Percentiles rank a stretch among this genome's conserved stretches.
These are phyloP conservation scores for Saccharomyces eubayanus DNA, from an alignment of 805 yeast genomes.

Conservation along the genomic window DNA sequence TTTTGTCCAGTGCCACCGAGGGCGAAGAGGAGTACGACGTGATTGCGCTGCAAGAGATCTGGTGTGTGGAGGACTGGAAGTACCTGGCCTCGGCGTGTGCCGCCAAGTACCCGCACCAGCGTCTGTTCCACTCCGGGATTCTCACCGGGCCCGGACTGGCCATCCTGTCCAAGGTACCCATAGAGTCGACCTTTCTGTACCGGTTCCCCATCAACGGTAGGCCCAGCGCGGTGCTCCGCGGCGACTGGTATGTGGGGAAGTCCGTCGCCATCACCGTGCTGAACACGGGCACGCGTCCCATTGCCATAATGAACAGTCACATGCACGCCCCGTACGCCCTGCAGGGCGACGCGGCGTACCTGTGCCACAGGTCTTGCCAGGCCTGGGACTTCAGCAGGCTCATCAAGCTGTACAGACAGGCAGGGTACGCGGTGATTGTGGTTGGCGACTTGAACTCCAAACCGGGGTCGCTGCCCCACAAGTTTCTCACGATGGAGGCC, in stretches of 20 bases:
- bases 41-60: constrained; percentile 88
- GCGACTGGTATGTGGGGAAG: constrained; percentile 97
- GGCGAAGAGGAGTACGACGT: constrained; percentile 52
- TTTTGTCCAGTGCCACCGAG: not conserved
- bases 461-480: constrained; percentile 79
- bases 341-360: constrained; percentile 80
- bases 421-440: constrained; percentile 78
- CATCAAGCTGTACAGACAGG: constrained; percentile 48
- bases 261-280: constrained; percentile 69
- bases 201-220: constrained; percentile 90
- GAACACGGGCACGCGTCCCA: constrained; percentile 39
- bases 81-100: constrained; percentile 43
- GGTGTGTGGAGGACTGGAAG: constrained; percentile 83
- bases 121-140: constrained; percentile 76
- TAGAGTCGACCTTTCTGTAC: constrained; percentile 66
- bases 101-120: constrained; percentile 48
- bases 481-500: constrained; percentile 60
- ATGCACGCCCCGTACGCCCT: constrained; percentile 93
- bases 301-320: constrained; percentile 83
- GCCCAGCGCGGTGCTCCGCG: constrained; percentile 86
- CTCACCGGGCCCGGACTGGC: constrained; percentile 91
- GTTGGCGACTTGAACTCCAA: constrained; percentile 90
- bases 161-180: constrained; percentile 74
- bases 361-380: constrained; percentile 86
- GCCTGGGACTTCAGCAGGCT: constrained; percentile 89